Percentiles rank a stretch among this genome's conserved stretches.
These are phyloP conservation scores for Trametes cinnabarina DNA, from an alignment of 768 basidiomycete species.

Conservation along the genomic window DNA sequence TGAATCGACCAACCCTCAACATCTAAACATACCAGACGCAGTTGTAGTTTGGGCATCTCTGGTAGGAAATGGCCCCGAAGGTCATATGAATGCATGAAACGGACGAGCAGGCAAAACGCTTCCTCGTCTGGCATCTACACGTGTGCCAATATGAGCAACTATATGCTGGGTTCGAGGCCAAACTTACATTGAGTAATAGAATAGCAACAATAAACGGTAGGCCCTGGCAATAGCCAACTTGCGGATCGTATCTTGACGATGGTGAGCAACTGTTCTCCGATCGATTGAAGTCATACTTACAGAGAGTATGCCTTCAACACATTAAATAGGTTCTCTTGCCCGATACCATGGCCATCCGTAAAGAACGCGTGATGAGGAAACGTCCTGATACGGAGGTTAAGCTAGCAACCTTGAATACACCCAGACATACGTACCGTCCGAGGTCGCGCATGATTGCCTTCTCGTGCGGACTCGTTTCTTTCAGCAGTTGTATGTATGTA, in stretches of 20 bases:
- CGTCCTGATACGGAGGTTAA: conserved; percentile 51
- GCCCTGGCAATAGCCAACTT: conserved; percentile 98
- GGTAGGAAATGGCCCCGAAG: conserved; percentile 96
- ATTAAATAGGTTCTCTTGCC: conserved; percentile 97
- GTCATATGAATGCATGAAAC: conserved; percentile 96
- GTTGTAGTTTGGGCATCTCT: conserved; percentile 96
- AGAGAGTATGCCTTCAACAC: conserved; percentile 97
- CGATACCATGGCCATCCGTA: conserved; percentile 89
- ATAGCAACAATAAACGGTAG: conserved; percentile 95
- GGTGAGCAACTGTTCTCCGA: conserved; percentile 2
- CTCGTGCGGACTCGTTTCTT: conserved; percentile 84
- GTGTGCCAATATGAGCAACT: background rate
- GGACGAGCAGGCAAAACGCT: conserved; percentile 91
- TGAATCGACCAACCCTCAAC: too few relatives aligned
- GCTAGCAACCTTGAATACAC: background rate
- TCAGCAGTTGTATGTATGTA: conserved; percentile 77
- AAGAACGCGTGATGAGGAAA: conserved; percentile 98
- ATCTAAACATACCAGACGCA: conserved; percentile 63
- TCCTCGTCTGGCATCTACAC: conserved; percentile 98
- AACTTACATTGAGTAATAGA: conserved; percentile 79
- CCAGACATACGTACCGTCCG: conserved; percentile 54
- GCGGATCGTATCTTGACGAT: conserved; percentile 78
- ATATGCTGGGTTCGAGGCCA: background rate
- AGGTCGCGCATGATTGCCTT: conserved; percentile 93
- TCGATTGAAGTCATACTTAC: conserved; percentile 41